These are phyloP conservation scores for Ceratobasidium papillatum DNA, from an alignment of 1,284 basidiomycete genomes.

Conservation along the genomic window DNA sequence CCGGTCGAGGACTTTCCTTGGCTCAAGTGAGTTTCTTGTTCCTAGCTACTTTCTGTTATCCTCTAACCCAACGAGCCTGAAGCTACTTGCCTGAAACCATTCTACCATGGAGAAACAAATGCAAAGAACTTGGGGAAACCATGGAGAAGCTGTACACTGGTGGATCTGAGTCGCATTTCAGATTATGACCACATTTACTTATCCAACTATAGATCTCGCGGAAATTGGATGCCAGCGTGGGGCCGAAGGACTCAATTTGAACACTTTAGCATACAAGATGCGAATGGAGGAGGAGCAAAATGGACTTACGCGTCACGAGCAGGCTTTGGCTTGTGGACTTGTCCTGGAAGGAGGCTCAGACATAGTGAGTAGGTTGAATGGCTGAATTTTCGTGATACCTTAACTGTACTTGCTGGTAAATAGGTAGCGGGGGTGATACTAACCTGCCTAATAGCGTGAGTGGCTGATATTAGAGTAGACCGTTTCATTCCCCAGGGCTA, in stretches of 20 bases:
- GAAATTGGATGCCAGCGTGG: slow-evolving; percentile 23
- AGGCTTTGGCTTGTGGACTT: slow-evolving; percentile 8
- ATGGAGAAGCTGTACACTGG: slow-evolving; percentile 26
- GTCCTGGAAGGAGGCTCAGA: slow-evolving; percentile 24
- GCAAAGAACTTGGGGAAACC: background rate
- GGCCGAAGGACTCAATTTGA: background rate
- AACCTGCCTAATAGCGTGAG: slow-evolving; percentile 8
- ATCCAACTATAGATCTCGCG: background rate
- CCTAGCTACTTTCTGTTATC: background rate
- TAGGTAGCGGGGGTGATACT: slow-evolving; percentile 16
- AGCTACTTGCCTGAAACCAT: slow-evolving; percentile 13
- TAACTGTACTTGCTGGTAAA: too few relatives aligned
- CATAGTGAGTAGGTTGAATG: background rate
- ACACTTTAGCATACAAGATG: slow-evolving; percentile 18
- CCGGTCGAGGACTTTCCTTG: background rate
- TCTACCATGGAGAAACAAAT: slow-evolving; percentile 14
- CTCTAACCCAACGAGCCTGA: background rate
- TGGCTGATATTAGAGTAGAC: background rate
- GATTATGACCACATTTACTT: background rate
- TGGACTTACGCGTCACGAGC: background rate
- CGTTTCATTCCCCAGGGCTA: background rate
- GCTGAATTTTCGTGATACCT: background rate
- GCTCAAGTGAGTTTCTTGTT: background rate
- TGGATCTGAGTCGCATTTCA: background rate
- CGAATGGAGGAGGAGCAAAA: background rate